phyloP scores from a whole-genome alignment of 139 green algal species.

The Spirogloea muscicola region DNA sequence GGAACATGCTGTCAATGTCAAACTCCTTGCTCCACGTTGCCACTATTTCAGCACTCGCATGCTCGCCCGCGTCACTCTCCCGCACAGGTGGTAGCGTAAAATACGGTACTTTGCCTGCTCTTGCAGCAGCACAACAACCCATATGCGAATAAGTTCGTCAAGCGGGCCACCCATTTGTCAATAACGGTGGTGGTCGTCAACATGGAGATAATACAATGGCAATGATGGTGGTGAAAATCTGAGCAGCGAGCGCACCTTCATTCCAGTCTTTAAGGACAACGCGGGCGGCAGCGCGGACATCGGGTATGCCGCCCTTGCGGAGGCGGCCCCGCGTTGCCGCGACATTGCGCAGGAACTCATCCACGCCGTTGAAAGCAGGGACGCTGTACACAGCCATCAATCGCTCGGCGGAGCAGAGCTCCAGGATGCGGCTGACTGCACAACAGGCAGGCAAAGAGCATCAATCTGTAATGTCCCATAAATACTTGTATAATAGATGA shows the following conservation, averaged over 20 bases:
- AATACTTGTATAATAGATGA: no score
- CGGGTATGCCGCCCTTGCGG: slow-evolving; percentile 62
- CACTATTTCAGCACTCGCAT: slow-evolving; percentile 58
- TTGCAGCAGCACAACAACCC: neutral
- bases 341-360: slow-evolving; percentile 77
- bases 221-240: neutral
- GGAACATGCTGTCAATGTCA: slow-evolving; percentile 65
- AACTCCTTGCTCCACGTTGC: slow-evolving; percentile 69
- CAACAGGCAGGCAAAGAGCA: no score
- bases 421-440: slow-evolving; percentile 74
- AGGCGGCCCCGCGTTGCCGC: slow-evolving; percentile 79
- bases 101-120: slow-evolving; percentile 43
- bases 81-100: slow-evolving; percentile 75
- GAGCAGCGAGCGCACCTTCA: slow-evolving; percentile 60
- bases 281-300: slow-evolving; percentile 63
- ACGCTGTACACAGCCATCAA: slow-evolving; percentile 90
- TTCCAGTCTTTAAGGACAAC: slow-evolving; percentile 95
- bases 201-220: neutral
- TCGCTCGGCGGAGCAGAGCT: slow-evolving; percentile 71
- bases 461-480: no score
- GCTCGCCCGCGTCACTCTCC: slow-evolving; percentile 49
- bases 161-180: neutral
- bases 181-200: neutral
- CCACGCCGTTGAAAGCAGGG: slow-evolving; percentile 54
- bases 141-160: neutral